phyloP scores from a whole-genome alignment of 2,329 filamentous ascomycete species.

The Aspergillus sp. region DNA sequence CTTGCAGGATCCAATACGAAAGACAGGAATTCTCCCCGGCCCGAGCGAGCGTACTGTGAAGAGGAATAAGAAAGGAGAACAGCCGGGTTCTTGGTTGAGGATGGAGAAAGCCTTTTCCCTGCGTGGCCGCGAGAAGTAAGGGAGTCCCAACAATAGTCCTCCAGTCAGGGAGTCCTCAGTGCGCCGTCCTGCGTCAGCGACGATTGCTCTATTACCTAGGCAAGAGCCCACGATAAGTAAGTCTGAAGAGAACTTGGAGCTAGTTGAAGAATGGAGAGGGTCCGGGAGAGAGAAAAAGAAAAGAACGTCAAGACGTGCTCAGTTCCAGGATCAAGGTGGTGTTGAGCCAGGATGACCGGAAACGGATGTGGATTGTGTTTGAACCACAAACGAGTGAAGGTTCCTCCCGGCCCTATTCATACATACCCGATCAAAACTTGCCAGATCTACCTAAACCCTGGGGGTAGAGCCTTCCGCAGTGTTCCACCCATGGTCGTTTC shows the following conservation, averaged over 20 bases:
- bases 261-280: background rate
- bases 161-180: constrained; percentile 5
- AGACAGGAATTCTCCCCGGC: background rate
- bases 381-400: constrained; percentile 3
- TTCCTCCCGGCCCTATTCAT: background rate
- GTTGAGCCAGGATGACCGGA: constrained; percentile 7
- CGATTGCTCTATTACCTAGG: background rate
- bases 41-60: background rate
- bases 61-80: background rate
- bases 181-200: constrained; percentile 9
- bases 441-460: background rate
- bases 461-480: background rate
- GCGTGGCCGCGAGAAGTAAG: constrained; percentile 11
- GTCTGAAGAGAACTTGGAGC: constrained; percentile 5
- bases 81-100: background rate
- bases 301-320: constrained; percentile 3
- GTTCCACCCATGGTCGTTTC: constrained; percentile 6
- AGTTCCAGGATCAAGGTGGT: constrained; percentile 1
- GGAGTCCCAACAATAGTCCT: constrained; percentile 10
- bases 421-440: background rate
- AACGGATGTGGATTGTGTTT: constrained; percentile 6
- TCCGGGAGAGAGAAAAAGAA: constrained; percentile 1
- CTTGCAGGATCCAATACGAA: background rate
- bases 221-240: constrained; percentile 8
- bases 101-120: constrained; percentile 5